Evolutionary conservation across 805 yeast genomes (phyloP).

Genomic region (Yarrowia hollandica): DNA sequence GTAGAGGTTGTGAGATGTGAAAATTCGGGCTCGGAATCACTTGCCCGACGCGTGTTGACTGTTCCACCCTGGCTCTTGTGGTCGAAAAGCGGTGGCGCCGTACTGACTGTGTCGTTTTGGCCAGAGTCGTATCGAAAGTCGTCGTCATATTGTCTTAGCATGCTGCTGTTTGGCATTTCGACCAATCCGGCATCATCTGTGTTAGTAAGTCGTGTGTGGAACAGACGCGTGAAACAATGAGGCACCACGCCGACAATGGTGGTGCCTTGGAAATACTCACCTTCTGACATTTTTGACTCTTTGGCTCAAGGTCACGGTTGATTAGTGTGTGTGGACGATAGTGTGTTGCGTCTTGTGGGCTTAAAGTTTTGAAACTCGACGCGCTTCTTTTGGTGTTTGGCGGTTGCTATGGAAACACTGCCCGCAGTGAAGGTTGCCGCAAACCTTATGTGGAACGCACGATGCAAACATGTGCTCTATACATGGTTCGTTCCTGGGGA

Average conservation of each 20-base stretch:
- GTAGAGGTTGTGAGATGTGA: conserved; percentile 1
- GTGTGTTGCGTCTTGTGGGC: conserved; percentile 25
- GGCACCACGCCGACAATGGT: too few relatives aligned
- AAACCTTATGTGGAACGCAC: not conserved
- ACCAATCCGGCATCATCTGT: conserved; percentile 18
- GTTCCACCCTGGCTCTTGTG: not conserved
- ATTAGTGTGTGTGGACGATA: not conserved
- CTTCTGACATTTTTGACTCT: conserved; percentile 3
- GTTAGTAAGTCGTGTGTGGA: not conserved
- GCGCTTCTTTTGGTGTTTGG: conserved; percentile 13
- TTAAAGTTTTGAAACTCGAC: not conserved
- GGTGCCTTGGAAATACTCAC: conserved; percentile 7
- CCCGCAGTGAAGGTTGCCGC: not conserved
- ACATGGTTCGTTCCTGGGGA: too few relatives aligned
- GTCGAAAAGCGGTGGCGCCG: conserved; percentile 23
- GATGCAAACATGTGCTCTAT: not conserved
- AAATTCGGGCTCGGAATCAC: conserved; percentile 10
- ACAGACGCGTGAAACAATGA: too few relatives aligned
- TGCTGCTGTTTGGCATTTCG: conserved; percentile 23
- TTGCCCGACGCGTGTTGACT: conserved; percentile 8
- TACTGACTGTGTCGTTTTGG: conserved; percentile 12
- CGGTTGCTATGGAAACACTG: conserved; percentile 16
- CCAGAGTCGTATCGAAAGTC: conserved; percentile 7
- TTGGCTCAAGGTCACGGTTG: conserved; percentile 8
- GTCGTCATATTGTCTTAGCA: conserved; percentile 8